A percentile compares a stretch with the other conserved stretches of the same genome.
Conservation (phyloP, 306 rosid genomes). For the Acacia crassicarpa region DNA sequence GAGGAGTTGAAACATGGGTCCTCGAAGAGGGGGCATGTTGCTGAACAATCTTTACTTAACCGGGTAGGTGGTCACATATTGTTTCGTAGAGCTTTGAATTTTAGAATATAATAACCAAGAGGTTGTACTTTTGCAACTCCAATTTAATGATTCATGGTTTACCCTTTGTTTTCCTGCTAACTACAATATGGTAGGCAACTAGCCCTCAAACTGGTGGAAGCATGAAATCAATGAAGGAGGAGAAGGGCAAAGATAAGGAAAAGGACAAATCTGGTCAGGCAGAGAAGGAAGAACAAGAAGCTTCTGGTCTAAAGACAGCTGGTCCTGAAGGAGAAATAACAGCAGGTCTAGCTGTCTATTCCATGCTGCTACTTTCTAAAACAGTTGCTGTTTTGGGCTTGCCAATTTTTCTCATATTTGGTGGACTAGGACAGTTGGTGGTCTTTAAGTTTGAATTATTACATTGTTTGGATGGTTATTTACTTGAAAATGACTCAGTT, state of each 20-base stretch:
- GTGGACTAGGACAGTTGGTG: conserved; percentile 1
- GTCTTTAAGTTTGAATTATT: conserved; percentile 17
- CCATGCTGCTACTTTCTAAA: background rate
- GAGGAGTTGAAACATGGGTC: conserved; percentile 81
- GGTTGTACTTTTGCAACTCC: conserved; percentile 1
- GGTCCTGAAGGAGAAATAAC: conserved; percentile 98
- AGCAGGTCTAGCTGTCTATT: conserved; percentile 64
- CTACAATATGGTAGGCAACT: conserved; percentile 56
- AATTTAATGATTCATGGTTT: conserved; percentile 7
- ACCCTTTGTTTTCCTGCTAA: background rate
- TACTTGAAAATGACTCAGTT: background rate
- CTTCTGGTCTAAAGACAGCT: conserved; percentile 89
- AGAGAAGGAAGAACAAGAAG: conserved; percentile 78
- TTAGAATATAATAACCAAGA: background rate
- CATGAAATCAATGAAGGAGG: conserved; percentile 87
- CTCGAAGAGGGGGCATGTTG: conserved; percentile 78
- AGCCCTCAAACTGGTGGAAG: conserved; percentile 96
- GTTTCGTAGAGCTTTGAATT: background rate
- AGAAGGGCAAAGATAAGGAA: conserved; percentile 60
- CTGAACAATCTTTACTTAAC: conserved; percentile 71
- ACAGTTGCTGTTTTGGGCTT: background rate
- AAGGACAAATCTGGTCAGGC: conserved; percentile 70
- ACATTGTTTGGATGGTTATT: background rate
- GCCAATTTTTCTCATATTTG: conserved; percentile 12
- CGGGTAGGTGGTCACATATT: conserved; percentile 57